Conservation (phyloP, 768 basidiomycete species). For the Naganishia vishniacii region DNA sequence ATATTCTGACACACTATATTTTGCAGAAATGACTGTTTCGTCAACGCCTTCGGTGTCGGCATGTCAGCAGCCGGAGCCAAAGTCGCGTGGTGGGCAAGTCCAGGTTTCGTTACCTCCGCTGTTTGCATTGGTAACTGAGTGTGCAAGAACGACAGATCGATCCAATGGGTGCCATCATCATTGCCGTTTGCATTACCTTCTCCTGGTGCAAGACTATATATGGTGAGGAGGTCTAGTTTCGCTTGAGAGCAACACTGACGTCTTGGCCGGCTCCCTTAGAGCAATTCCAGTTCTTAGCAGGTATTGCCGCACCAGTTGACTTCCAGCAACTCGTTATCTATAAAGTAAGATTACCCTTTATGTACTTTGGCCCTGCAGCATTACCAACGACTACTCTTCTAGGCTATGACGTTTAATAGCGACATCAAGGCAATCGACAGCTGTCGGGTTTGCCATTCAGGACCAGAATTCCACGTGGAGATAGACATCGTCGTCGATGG, state of each 20-base stretch:
- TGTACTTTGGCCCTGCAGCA: too few species aligned
- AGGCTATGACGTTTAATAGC: constrained; percentile 73
- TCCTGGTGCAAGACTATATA: constrained; percentile 74
- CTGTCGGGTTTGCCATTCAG: constrained; percentile 77
- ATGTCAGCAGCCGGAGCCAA: constrained; percentile 50
- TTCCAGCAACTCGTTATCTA: constrained; percentile 84
- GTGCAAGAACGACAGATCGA: constrained; percentile 32
- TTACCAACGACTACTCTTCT: neutral
- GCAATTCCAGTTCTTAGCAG: constrained; percentile 81
- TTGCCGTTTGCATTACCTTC: constrained; percentile 57
- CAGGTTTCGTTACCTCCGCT: too few species aligned
- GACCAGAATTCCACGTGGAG: constrained; percentile 76
- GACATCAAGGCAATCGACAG: constrained; percentile 84
- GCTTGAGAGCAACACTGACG: neutral
- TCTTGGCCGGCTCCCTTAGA: constrained; percentile 29
- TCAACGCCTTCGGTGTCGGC: constrained; percentile 46
- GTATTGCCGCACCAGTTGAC: constrained; percentile 84
- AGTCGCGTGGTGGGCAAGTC: constrained; percentile 47
- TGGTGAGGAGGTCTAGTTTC: constrained; percentile 31
- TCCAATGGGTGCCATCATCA: constrained; percentile 46
- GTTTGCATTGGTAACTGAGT: too few species aligned
- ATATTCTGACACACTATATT: neutral
- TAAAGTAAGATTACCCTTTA: constrained; percentile 59
- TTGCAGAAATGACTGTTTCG: constrained; percentile 1
- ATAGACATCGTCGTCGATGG: constrained; percentile 90